These are phyloP conservation scores for Neostapfia colusana DNA, from an alignment of 176 grass and related monocot species.

Conservation along the genomic window DNA sequence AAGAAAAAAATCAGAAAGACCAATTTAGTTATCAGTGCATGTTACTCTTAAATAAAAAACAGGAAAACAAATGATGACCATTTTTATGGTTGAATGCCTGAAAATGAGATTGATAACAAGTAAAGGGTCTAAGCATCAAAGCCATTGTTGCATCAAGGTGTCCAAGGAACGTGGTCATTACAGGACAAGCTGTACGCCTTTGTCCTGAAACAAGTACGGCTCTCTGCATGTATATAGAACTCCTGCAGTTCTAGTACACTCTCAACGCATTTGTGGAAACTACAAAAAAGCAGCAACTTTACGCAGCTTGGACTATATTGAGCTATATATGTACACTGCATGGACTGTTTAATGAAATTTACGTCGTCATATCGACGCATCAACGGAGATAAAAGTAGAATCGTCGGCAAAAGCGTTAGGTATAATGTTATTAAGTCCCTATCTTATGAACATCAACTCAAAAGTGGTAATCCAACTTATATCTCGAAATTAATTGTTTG, in stretches of 20 bases:
- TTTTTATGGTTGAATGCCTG: no score
- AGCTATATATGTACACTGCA: conserved; percentile 32
- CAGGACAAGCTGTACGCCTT: background rate
- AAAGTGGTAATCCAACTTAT: background rate
- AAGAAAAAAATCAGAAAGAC: background rate
- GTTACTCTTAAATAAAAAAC: background rate
- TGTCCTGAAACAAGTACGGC: background rate
- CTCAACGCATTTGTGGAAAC: background rate
- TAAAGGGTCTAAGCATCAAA: background rate
- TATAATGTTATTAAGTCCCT: background rate
- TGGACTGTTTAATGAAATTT: conserved; percentile 17
- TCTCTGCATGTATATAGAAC: conserved; percentile 11
- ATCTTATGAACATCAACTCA: background rate
- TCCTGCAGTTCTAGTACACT: background rate
- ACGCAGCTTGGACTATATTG: background rate
- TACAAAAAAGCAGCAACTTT: background rate
- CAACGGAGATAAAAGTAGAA: background rate
- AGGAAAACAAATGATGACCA: no score
- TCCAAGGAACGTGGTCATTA: background rate
- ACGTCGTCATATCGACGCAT: conserved; percentile 3
- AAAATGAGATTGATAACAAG: background rate
- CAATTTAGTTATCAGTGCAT: background rate
- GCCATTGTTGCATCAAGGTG: background rate
- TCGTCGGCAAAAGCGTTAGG: background rate
- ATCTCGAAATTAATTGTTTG: background rate